A percentile compares a stretch with the other conserved stretches of the same genome.
Evolutionary conservation across 1,139 yeast species (phyloP).

Genomic region (Blastobotrys arbuscula): DNA sequence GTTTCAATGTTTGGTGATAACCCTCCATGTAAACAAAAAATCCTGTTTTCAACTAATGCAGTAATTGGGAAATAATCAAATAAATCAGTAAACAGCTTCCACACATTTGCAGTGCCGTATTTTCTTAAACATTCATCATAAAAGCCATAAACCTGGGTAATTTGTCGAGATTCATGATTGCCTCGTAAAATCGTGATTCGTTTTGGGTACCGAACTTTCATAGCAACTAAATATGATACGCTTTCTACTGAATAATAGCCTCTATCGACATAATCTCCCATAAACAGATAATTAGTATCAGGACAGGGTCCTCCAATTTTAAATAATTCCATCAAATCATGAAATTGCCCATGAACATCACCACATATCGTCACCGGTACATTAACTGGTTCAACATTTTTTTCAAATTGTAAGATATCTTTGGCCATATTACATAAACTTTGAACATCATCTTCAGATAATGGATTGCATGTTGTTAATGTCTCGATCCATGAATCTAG

Average conservation of each 20-base stretch:
- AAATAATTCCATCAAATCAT: constrained; percentile 84
- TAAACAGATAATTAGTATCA: constrained; percentile 68
- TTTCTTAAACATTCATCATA: constrained; percentile 96
- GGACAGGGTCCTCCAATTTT: constrained; percentile 88
- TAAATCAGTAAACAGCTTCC: constrained; percentile 74
- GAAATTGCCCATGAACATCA: constrained; percentile 96
- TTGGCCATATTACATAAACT: constrained; percentile 80
- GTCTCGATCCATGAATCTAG: constrained; percentile 61
- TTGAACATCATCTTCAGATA: constrained; percentile 76
- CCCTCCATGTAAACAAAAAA: constrained; percentile 96
- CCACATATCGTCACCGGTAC: constrained; percentile 99
- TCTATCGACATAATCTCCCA: constrained; percentile 94
- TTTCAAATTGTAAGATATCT: constrained; percentile 83
- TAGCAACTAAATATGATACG: constrained; percentile 65
- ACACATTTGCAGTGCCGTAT: constrained; percentile 92
- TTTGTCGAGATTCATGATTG: constrained; percentile 94
- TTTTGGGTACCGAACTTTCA: constrained; percentile 90
- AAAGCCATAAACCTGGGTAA: constrained; percentile 96
- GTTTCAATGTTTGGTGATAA: constrained; percentile 88
- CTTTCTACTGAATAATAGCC: constrained; percentile 96
- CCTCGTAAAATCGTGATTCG: constrained; percentile 92
- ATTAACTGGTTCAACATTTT: constrained; percentile 89
- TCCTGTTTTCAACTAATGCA: constrained; percentile 76
- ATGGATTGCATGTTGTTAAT: constrained; percentile 71
- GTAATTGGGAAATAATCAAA: constrained; percentile 94